Evolutionary conservation across 257 asterid species (phyloP).

Genomic region (Gentiana straminea): DNA sequence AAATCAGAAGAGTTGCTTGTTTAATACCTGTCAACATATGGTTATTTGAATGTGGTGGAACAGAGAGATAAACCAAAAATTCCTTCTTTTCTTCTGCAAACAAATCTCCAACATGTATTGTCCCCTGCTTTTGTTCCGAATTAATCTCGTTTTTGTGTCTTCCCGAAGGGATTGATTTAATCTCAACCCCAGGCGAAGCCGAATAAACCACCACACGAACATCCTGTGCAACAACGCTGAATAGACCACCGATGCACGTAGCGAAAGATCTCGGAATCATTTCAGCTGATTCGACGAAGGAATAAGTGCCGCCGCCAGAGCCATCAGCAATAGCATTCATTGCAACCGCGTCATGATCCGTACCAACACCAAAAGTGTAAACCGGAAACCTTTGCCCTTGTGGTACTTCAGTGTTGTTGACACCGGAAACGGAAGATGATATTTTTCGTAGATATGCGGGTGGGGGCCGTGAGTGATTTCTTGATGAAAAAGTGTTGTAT

Average conservation of each 20-base stretch:
- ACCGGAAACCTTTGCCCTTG: constrained; percentile 6
- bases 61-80: constrained; percentile 5
- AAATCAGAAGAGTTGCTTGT: too few species aligned
- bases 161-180: constrained; percentile 22
- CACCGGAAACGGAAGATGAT: neutral
- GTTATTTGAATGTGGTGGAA: neutral
- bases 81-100: constrained; percentile 15
- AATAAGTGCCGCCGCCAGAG: constrained; percentile 35
- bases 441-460: too few species aligned
- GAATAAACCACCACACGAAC: constrained; percentile 18
- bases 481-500: neutral
- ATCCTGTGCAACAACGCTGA: constrained; percentile 32
- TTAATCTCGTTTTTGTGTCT: constrained; percentile 2
- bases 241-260: constrained; percentile 33
- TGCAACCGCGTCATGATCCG: constrained; percentile 9
- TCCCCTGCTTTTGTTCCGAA: constrained; percentile 1
- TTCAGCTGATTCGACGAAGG: constrained; percentile 28
- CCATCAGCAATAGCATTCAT: constrained; percentile 36
- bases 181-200: constrained; percentile 22
- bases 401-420: neutral
- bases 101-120: constrained; percentile 9
- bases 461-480: too few species aligned
- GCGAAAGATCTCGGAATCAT: constrained; percentile 41
- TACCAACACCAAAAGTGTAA: constrained; percentile 7
- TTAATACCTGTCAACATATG: too few species aligned